Percentiles rank a stretch among this genome's conserved stretches.
Evolutionary conservation across 2,329 filamentous ascomycete genomes (phyloP).

Genomic region (Colletotrichum agaves): DNA sequence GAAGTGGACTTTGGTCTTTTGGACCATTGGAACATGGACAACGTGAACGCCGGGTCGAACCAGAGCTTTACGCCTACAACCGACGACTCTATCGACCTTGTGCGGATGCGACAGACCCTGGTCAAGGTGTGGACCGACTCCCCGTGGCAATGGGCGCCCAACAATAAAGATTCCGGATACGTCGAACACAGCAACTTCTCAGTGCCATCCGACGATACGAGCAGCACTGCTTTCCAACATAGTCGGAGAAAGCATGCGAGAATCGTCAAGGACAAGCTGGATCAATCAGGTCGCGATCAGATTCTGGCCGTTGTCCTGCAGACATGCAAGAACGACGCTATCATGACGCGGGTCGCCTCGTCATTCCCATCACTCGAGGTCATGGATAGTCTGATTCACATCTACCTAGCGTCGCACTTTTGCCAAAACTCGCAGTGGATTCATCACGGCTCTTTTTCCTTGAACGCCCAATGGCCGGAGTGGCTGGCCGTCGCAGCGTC

Average conservation of each 20-base stretch:
- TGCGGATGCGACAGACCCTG: conserved; percentile 58
- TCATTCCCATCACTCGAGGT: conserved; percentile 72
- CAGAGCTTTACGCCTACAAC: conserved; percentile 44
- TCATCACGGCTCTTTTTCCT: conserved; percentile 68
- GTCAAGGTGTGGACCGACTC: conserved; percentile 62
- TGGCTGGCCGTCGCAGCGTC: conserved; percentile 70
- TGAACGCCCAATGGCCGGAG: conserved; percentile 66
- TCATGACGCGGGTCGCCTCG: conserved; percentile 62
- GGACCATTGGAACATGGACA: conserved; percentile 60
- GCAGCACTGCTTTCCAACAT: conserved; percentile 52
- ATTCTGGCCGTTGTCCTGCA: conserved; percentile 72
- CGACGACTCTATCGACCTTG: conserved; percentile 55
- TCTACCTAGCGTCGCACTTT: conserved; percentile 66
- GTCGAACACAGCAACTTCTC: conserved; percentile 58
- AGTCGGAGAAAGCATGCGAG: conserved; percentile 51
- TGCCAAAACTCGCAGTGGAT: conserved; percentile 70
- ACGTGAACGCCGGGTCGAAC: conserved; percentile 43
- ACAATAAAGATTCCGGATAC: conserved; percentile 56
- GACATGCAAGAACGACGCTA: conserved; percentile 63
- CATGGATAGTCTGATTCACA: conserved; percentile 70
- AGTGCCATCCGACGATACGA: conserved; percentile 52
- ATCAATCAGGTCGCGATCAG: conserved; percentile 65
- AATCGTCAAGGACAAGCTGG: conserved; percentile 56
- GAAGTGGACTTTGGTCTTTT: conserved; percentile 63
- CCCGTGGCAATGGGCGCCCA: conserved; percentile 62